phyloP scores from a whole-genome alignment of 2,329 filamentous ascomycete genomes.

The Xylariaceae sp. region DNA sequence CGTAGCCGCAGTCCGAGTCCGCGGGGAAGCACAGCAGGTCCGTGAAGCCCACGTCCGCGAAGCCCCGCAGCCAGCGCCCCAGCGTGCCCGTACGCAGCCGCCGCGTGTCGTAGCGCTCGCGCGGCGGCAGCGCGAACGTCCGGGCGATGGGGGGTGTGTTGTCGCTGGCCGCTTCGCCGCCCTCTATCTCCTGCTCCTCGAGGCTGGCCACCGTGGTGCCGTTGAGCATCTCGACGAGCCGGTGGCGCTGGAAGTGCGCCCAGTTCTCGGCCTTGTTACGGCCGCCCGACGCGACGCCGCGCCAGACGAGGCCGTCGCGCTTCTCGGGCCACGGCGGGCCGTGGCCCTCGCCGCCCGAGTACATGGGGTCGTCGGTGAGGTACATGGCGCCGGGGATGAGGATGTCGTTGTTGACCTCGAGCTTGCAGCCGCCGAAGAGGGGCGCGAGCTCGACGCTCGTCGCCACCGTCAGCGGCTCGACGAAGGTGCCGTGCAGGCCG shows the following conservation, averaged over 20 bases:
- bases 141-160: constrained; percentile 29
- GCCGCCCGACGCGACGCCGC: constrained; percentile 57
- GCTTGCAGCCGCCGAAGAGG: constrained; percentile 52
- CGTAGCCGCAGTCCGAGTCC: constrained; percentile 19
- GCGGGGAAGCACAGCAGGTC: constrained; percentile 22
- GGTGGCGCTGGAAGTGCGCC: constrained; percentile 63
- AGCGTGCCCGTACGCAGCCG: constrained; percentile 20
- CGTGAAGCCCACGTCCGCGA: constrained; percentile 21
- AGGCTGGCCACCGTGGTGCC: constrained; percentile 45
- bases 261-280: constrained; percentile 47
- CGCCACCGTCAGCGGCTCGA: constrained; percentile 41
- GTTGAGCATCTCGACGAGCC: constrained; percentile 63
- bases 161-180: constrained; percentile 6
- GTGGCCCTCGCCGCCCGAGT: constrained; percentile 47
- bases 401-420: constrained; percentile 53
- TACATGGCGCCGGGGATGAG: constrained; percentile 58
- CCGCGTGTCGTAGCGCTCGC: constrained; percentile 34
- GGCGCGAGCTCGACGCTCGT: constrained; percentile 46
- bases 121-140: constrained; percentile 41
- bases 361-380: constrained; percentile 48
- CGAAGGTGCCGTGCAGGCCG: constrained; percentile 47
- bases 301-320: constrained; percentile 50
- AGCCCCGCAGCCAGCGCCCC: constrained; percentile 19
- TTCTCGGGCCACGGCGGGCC: constrained; percentile 54
- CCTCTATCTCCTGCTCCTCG: constrained; percentile 26